Conservation (phyloP, 306 rosid species). For the Cucumis cinereus region DNA sequence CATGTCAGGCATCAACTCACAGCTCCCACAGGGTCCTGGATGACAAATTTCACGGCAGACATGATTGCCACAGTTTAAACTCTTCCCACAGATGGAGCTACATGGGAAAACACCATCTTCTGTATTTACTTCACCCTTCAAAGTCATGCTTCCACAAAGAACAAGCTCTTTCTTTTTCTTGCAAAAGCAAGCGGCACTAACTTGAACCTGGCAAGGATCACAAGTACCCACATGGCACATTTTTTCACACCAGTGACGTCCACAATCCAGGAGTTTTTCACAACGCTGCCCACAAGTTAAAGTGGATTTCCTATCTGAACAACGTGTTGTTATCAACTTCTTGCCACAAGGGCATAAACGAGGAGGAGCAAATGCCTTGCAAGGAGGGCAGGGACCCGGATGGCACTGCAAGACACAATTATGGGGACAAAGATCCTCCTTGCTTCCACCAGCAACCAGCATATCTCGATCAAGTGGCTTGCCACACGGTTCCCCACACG, state of each 20-base stretch:
- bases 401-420: conserved; percentile 91
- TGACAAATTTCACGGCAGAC: conserved; percentile 55
- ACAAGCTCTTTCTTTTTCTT: conserved; percentile 37
- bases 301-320: conserved; percentile 65
- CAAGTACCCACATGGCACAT: conserved; percentile 80
- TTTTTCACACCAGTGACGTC: conserved; percentile 56
- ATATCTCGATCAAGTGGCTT: conserved; percentile 65
- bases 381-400: conserved; percentile 97
- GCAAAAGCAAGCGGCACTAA: conserved; percentile 76
- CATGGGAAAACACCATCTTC: conserved; percentile 71
- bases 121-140: conserved; percentile 57
- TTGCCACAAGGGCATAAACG: conserved; percentile 79
- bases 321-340: conserved; percentile 66
- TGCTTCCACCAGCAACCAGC: conserved; percentile 26
- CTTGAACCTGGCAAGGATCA: conserved; percentile 52
- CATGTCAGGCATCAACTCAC: conserved; percentile 51
- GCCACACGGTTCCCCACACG: conserved; percentile 89
- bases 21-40: conserved; percentile 66
- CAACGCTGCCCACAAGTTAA: conserved; percentile 77
- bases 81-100: conserved; percentile 47
- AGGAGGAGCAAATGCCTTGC: conserved; percentile 82
- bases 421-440: conserved; percentile 80
- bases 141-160: conserved; percentile 61
- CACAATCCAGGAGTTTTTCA: conserved; percentile 65
- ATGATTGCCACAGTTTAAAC: conserved; percentile 65